Conservation (phyloP, 1,284 basidiomycete species). For the Apiotrichum siamense region DNA sequence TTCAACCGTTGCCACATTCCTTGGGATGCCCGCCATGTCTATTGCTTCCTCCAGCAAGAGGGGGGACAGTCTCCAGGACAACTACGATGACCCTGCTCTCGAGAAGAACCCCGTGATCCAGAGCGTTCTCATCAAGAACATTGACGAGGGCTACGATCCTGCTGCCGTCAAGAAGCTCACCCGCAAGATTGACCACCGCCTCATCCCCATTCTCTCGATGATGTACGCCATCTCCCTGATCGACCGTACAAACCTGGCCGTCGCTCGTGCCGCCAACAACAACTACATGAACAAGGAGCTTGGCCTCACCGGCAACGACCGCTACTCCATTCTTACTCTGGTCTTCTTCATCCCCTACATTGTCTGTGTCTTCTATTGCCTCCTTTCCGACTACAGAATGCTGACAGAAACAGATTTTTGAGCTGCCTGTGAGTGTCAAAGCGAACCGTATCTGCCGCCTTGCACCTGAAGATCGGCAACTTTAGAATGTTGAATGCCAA, state of each 20-base stretch:
- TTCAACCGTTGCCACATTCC: no score
- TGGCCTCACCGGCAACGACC: constrained; percentile 25
- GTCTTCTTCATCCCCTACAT: constrained; percentile 46
- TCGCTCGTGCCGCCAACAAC: constrained; percentile 14
- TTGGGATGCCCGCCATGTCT: no score
- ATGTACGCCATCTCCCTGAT: constrained; percentile 19
- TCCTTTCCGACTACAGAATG: no score
- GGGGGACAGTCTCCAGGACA: no score
- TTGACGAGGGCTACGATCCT: constrained; percentile 12
- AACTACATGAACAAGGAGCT: constrained; percentile 28
- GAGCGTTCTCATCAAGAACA: not conserved
- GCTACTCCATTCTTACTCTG: constrained; percentile 42
- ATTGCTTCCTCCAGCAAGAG: no score
- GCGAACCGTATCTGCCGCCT: no score
- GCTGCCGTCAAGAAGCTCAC: not conserved
- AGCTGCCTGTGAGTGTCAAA: constrained; percentile 12
- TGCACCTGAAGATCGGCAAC: not conserved
- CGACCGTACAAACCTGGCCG: constrained; percentile 23
- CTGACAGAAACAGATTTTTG: no score
- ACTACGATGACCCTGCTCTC: no score
- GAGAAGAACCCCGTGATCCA: not conserved
- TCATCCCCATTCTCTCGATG: constrained; percentile 15
- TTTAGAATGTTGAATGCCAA: no score
- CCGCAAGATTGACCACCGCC: constrained; percentile 13
- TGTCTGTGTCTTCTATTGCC: no score